Base-by-base conservation (phyloP, 2,329 filamentous ascomycete genomes). In the Fusarium sp. region DNA sequence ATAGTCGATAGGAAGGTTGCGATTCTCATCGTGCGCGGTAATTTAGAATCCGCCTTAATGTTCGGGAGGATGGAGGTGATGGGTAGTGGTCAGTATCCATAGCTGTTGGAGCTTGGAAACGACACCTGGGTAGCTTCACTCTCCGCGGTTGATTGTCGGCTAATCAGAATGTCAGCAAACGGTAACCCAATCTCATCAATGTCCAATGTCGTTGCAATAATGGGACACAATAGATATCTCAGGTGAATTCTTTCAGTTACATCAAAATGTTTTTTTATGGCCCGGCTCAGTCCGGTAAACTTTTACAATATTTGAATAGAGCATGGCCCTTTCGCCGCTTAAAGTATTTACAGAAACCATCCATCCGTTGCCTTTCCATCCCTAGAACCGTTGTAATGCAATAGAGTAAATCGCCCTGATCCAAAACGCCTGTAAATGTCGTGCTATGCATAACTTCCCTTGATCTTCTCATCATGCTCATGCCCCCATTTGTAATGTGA, bases 1-100 rank as follows among this genome's bases (percentile, higher is more conserved):
- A 87, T 75, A 51, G 81, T 77, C 28, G 82, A 78, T 48, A 86
- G 47, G 40, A 85, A 48, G 16, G 79, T 75, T 20, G 79, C 65
- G 66, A 80, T 69, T 72, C 79, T 83, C 85, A 87, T 87, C 42
- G 28, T 74, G 59, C 57, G 45, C 21, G 21, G 46, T 13, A 43
- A 28, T 16, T 43, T 32, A 30, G 23, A 47, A 40, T 45, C 45
- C 42, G 27, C 30, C 28, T 54, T 37, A 25, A 23, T 28, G 43
- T 51, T 55, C 25, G 32, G 23, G 37, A 27, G 45, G 41, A 47
- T 62, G 55, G 25, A 23, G 49, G 30, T 47, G 51, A 63, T 59
- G 62, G 23, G 45, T 49, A 45, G 30, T 40, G 23, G 40, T 49
- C 25, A 30, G 56, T 45, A 10, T 37, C 34, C 34, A 48, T 30